phyloP scores from a whole-genome alignment of 2,329 filamentous ascomycete genomes.

The Alternaria longipes region DNA sequence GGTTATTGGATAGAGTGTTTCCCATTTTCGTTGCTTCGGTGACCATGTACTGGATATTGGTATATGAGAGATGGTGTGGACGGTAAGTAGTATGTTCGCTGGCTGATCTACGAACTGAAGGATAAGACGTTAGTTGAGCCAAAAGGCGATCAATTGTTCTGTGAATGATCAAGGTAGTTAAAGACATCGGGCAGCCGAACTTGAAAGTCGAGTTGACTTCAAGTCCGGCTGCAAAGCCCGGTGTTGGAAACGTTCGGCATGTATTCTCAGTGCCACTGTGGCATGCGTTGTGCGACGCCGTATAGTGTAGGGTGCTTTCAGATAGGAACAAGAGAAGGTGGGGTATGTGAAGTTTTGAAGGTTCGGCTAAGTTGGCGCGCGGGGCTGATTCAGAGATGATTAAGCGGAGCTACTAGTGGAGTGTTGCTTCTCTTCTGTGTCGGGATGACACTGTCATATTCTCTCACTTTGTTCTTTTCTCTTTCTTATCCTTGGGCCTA shows the following conservation, averaged over 20 bases:
- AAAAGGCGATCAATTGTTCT: neutral
- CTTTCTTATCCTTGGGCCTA: too few species aligned
- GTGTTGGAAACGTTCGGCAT: neutral
- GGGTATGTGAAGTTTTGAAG: neutral
- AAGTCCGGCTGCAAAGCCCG: constrained; percentile 8
- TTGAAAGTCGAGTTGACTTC: neutral
- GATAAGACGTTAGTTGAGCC: neutral
- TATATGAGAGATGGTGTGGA: too few species aligned
- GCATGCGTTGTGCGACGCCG: too few species aligned
- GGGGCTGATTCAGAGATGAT: neutral
- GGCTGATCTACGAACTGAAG: neutral
- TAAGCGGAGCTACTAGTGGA: neutral
- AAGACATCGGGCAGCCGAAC: constrained; percentile 6
- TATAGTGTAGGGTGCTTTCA: too few species aligned
- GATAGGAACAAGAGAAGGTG: neutral
- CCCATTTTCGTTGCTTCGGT: neutral
- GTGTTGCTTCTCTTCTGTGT: too few species aligned
- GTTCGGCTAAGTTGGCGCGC: neutral
- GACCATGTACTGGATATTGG: neutral
- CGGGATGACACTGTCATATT: fast-evolving
- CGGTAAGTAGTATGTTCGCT: too few species aligned
- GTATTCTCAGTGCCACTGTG: too few species aligned
- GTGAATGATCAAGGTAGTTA: neutral
- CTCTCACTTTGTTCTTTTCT: too few species aligned
- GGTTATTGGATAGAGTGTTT: too few species aligned